Base-by-base conservation (phyloP, 257 asterid genomes). In the Solanum phureja region DNA sequence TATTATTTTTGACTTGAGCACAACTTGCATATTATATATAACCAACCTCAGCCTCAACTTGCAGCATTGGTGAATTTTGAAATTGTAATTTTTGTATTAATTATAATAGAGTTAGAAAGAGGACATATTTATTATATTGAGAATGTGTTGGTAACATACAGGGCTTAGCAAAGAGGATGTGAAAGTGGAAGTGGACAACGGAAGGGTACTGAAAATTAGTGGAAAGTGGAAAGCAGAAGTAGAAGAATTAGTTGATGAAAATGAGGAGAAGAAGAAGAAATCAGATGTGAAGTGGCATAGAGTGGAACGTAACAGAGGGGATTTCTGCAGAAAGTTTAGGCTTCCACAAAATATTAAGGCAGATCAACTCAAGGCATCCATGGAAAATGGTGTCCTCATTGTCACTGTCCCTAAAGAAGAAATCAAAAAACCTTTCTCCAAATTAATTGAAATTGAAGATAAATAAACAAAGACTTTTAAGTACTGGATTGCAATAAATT, bases 101-200 rank as follows among this genome's bases (percentile, higher is more conserved):
- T n/a, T 9, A 40, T 40, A 8, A 40, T 40, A 38, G 44, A 11
- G 14, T 56, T 56, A 0, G 64, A 18, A 52, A 56, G 23, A 56
- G 64, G 1, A 52, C 19, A 52, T 52, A 2, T 62, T 62, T 3
- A 62, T 62, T 62, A 64, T 64, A 27, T n/a, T 58, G n/a, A n/a
- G n/a, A n/a, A n/a, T n/a, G n/a, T n/a, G 1, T 13, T 69, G 38
- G 23, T 29, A 71, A 19, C 58, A 49, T 49, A 14, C 81, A 73
- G 81, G 89, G 18, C 69, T 87, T 0, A 87, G 49, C 82, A 79
- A 40, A 64, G 89, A 87, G 34, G 89, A 79, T 38, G 89, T 87
- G 40, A 42, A 31, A 37, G 86, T 87, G 21, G 83, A 81, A 82
- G 83, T 87, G 21, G 79, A 64, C 5, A 42, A 87, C 0, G 83